Evolutionary conservation across 225 moss, liverwort and hornwort species (phyloP).

Genomic region (Polytrichum commune): DNA sequence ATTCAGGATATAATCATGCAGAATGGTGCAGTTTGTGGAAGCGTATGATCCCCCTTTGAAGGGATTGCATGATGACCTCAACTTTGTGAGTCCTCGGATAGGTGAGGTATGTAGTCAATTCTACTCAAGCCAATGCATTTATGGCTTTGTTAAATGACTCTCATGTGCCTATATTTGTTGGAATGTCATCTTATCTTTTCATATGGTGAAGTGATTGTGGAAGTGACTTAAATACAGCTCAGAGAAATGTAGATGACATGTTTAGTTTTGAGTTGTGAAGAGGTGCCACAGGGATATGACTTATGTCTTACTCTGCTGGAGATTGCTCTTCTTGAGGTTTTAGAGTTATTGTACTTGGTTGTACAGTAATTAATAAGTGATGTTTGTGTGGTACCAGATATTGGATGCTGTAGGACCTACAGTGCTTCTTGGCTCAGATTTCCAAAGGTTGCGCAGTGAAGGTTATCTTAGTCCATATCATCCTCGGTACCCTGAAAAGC

Average conservation of each 20-base stretch:
- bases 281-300: too few species aligned
- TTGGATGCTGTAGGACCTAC: conserved; percentile 93
- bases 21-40: conserved; percentile 98
- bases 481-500: conserved; percentile 98
- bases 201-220: too few species aligned
- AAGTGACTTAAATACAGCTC: too few species aligned
- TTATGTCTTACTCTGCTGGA: too few species aligned
- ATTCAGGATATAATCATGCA: conserved; percentile 30
- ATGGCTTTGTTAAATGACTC: background rate
- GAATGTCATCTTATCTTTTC: too few species aligned
- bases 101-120: conserved; percentile 71
- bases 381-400: conserved; percentile 43
- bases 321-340: too few species aligned
- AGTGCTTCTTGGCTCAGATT: conserved; percentile 89
- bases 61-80: conserved; percentile 94
- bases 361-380: conserved; percentile 6
- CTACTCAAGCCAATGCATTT: background rate
- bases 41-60: conserved; percentile 88
- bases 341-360: background rate
- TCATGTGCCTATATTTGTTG: too few species aligned
- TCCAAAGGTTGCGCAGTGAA: conserved; percentile 92
- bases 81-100: conserved; percentile 96
- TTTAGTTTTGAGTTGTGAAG: too few species aligned
- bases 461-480: conserved; percentile 98
- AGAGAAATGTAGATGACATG: too few species aligned